Conservation (phyloP, 2,329 filamentous ascomycete genomes). For the Cladophialophora yegresii region DNA sequence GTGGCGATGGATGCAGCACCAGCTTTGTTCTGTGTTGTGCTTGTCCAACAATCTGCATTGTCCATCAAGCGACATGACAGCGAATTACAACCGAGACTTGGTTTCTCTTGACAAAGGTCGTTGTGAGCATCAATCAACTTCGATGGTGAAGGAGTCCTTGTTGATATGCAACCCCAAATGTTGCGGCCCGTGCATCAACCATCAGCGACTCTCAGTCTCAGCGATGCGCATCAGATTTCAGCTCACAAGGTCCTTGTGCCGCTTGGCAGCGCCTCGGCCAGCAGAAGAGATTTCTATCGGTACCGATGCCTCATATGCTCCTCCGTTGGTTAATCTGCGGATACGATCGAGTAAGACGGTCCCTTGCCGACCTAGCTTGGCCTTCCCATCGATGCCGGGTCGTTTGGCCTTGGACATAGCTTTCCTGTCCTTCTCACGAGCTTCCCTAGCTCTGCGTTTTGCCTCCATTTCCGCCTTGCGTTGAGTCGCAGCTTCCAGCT, state of each 20-base stretch:
- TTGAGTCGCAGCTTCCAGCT: constrained; percentile 66
- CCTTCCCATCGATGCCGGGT: constrained; percentile 68
- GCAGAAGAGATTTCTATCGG: background rate
- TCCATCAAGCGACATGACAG: background rate
- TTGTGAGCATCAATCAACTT: constrained; percentile 2
- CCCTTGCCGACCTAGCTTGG: constrained; percentile 81
- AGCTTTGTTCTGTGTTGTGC: background rate
- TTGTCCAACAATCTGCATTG: background rate
- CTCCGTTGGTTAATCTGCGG: constrained; percentile 64
- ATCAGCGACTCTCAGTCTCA: background rate
- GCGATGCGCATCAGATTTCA: background rate
- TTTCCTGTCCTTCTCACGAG: constrained; percentile 69
- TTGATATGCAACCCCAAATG: background rate
- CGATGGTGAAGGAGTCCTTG: background rate
- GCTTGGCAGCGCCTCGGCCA: background rate
- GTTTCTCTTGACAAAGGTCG: constrained; percentile 1
- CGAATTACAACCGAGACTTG: background rate
- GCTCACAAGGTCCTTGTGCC: background rate
- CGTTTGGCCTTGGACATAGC: constrained; percentile 63
- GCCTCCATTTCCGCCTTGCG: constrained; percentile 62
- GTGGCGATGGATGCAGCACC: background rate
- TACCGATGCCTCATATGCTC: constrained; percentile 22
- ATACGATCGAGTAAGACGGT: constrained; percentile 75
- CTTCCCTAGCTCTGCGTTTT: constrained; percentile 44
- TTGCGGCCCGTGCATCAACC: background rate